Percentiles rank a stretch among this genome's conserved stretches.
Conservation (phyloP, 371 early-diverging fungal genomes). For the Mortierella sp. region DNA sequence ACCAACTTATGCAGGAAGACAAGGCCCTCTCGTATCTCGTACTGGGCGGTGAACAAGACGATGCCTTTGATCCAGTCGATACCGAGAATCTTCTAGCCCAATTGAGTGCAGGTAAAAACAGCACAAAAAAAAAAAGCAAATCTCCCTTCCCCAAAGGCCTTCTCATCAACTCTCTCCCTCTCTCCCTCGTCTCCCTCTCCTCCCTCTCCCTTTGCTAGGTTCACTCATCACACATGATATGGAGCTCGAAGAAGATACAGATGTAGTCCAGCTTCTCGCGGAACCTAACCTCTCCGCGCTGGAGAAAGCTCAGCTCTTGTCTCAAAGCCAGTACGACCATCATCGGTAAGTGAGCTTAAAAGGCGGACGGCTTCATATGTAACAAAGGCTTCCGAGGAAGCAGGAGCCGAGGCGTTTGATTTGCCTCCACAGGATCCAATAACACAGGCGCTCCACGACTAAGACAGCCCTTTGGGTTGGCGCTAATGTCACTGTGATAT, state of each 20-base stretch:
- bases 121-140: neutral
- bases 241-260: constrained; percentile 44
- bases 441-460: neutral
- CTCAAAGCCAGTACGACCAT: constrained; percentile 41
- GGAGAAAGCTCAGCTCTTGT: constrained; percentile 31
- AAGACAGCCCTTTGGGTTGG: constrained; percentile 3
- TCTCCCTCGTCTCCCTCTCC: too few relatives aligned
- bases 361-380: neutral
- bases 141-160: neutral
- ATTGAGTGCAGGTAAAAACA: constrained; percentile 38
- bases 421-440: too few relatives aligned
- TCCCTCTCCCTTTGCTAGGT: constrained; percentile 7
- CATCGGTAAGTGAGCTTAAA: constrained; percentile 40
- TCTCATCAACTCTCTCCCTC: too few relatives aligned
- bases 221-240: constrained; percentile 30
- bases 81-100: constrained; percentile 45
- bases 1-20: constrained; percentile 43
- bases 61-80: constrained; percentile 47
- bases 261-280: constrained; percentile 40
- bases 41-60: constrained; percentile 42
- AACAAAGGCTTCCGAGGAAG: too few relatives aligned
- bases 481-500: constrained; percentile 12
- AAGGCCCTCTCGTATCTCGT: constrained; percentile 47
- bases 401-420: too few relatives aligned
- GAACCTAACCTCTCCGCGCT: constrained; percentile 32